Evolutionary conservation across 306 rosid genomes (phyloP), one percentile per base, ranked within the genome.

Genomic region (Lathyrus aphaca): DNA sequence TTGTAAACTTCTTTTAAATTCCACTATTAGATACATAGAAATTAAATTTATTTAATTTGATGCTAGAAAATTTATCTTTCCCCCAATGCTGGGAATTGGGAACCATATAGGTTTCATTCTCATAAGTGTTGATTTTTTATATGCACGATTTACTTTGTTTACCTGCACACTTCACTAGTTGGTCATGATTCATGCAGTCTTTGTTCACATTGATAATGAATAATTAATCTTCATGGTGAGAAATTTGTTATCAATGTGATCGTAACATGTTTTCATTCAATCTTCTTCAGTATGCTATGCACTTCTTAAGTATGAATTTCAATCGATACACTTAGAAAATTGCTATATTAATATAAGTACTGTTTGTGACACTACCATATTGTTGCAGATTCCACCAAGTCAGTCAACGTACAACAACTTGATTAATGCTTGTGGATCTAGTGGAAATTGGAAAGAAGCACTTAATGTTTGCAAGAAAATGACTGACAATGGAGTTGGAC

Each of bases 371-470:
- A 43, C 78, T 51, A 65, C 54, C 48, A 56, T 66, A 57, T 70
- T 53, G 15, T 43, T 76, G 75, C 90, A 93, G 98, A 80, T 93
- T 71, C 87, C 97, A 54, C 97, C 98, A 29, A 93, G 89, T 79
- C 90, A 97, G 59, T 85, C 88, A 25, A 93, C 98, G 4, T 93
- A 86, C 79, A 93, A 93, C 87, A 90, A 90, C 84, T 76, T 93
- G 86, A 93, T 93, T 74, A 93, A 93, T 82, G 97, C 98, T 10
- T 93, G 97, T 70, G 98, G 98, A 48, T 93, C 97, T 68, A 77
- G 88, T 84, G 98, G 97, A 71, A 90, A 93, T 84, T 93, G 98
- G 98, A 87, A 86, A 75, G 98, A 88, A 81, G 98, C 98, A 48
- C 87, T 93, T 62, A 83, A 80, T 30, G 66, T 88, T 77, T 90